Evolutionary conservation across 2,329 filamentous ascomycete species (phyloP).

Genomic region (Rachicladosporium sp.): DNA sequence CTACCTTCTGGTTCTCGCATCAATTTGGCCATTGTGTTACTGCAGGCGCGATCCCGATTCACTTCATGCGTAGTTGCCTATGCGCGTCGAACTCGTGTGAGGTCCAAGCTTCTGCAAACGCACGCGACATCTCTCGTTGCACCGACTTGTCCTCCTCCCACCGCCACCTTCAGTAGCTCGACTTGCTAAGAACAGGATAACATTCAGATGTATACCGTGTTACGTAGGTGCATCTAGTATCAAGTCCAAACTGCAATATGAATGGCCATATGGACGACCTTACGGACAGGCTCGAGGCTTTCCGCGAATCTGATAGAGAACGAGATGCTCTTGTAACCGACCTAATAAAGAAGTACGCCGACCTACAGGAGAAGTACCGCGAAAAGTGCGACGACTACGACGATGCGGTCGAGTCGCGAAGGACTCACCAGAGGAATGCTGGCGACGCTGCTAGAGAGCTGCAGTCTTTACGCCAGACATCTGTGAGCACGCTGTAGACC

Average conservation of each 20-base stretch:
- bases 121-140: too few relatives aligned
- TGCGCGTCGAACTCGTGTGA: too few relatives aligned
- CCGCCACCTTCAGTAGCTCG: too few relatives aligned
- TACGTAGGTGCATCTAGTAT: too few relatives aligned
- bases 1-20: too few relatives aligned
- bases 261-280: constrained; percentile 8
- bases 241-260: constrained; percentile 6
- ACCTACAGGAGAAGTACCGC: constrained; percentile 21
- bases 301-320: constrained; percentile 20
- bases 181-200: too few relatives aligned
- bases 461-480: constrained; percentile 12
- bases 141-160: too few relatives aligned
- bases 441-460: constrained; percentile 14
- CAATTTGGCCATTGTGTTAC: too few relatives aligned
- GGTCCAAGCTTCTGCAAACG: too few relatives aligned
- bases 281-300: constrained; percentile 16
- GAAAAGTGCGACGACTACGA: constrained; percentile 24
- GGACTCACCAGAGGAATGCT: constrained; percentile 20
- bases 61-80: too few relatives aligned
- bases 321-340: constrained; percentile 20
- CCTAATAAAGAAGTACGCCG: constrained; percentile 20
- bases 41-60: too few relatives aligned
- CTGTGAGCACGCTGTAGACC: constrained; percentile 8
- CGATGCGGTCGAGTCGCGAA: constrained; percentile 24
- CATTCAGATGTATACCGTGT: too few relatives aligned